Evolutionary conservation across 768 basidiomycete genomes (phyloP).

Genomic region (Saitozyma podzolica): DNA sequence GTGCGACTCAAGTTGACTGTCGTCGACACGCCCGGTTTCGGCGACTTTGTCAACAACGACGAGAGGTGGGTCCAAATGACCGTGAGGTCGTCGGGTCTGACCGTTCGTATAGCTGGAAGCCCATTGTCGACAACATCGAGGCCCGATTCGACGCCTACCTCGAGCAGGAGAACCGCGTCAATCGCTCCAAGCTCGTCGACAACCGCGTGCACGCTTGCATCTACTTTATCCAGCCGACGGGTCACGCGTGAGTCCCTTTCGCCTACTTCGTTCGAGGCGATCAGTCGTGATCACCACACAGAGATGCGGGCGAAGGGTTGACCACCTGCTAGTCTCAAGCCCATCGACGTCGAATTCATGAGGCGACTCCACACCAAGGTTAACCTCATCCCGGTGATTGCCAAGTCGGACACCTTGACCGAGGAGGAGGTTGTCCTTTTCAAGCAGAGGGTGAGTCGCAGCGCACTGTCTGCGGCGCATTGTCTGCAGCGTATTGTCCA

Average conservation of each 20-base stretch:
- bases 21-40: conserved; percentile 98
- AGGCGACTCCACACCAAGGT: conserved; percentile 93
- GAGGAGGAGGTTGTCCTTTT: conserved; percentile 91
- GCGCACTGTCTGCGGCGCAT: neutral
- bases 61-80: conserved; percentile 66
- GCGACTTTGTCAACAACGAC: conserved; percentile 99
- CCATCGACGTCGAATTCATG: conserved; percentile 99
- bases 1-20: conserved; percentile 96
- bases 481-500: neutral
- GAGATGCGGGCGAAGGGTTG: neutral
- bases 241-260: conserved; percentile 74
- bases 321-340: conserved; percentile 71
- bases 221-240: conserved; percentile 98
- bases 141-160: conserved; percentile 95
- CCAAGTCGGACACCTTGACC: conserved; percentile 96
- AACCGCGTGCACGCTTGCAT: conserved; percentile 98
- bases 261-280: neutral
- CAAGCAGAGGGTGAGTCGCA: conserved; percentile 75
- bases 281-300: too few relatives aligned
- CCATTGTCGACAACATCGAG: conserved; percentile 97
- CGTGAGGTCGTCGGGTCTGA: neutral
- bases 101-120: conserved; percentile 75
- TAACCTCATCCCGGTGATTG: conserved; percentile 97
- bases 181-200: conserved; percentile 87
- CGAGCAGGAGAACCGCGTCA: conserved; percentile 98